Evolutionary conservation across 148 eudicot species (phyloP).

Genomic region (Simmondsia chinensis): DNA sequence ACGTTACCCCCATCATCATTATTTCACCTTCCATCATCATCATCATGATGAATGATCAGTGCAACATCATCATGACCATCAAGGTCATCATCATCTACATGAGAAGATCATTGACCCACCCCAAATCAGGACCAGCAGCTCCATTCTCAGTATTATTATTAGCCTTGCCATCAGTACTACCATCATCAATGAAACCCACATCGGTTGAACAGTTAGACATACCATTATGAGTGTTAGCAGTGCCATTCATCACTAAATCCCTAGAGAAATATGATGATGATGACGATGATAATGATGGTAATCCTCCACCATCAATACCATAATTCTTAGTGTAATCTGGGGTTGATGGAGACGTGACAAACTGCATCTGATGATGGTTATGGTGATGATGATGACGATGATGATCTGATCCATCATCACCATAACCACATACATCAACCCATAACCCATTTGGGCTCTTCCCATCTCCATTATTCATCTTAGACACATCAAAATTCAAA

Average conservation of each 20-base stretch:
- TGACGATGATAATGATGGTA: no score
- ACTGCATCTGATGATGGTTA: conserved; percentile 25
- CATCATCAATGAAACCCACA: conserved; percentile 3
- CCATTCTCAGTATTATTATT: conserved; percentile 21
- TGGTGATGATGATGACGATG: background rate
- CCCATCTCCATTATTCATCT: background rate
- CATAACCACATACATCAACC: conserved; percentile 43
- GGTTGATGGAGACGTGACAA: conserved; percentile 31
- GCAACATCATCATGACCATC: no score
- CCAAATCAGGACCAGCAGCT: conserved; percentile 53
- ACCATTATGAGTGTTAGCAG: conserved; percentile 5
- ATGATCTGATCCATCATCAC: conserved; percentile 9
- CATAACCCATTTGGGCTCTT: conserved; percentile 22
- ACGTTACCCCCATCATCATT: no score
- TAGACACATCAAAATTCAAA: conserved; percentile 12
- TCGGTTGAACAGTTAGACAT: no score
- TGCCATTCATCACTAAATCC: conserved; percentile 17
- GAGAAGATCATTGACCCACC: conserved; percentile 81
- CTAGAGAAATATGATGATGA: conserved; percentile 4
- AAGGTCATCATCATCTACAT: conserved; percentile 14
- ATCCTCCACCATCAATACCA: no score
- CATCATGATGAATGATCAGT: no score
- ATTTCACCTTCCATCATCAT: no score
- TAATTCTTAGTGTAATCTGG: no score
- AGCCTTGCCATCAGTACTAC: conserved; percentile 12